Evolutionary conservation across 1,284 basidiomycete species (phyloP).

Genomic region (Wallemia hederae): DNA sequence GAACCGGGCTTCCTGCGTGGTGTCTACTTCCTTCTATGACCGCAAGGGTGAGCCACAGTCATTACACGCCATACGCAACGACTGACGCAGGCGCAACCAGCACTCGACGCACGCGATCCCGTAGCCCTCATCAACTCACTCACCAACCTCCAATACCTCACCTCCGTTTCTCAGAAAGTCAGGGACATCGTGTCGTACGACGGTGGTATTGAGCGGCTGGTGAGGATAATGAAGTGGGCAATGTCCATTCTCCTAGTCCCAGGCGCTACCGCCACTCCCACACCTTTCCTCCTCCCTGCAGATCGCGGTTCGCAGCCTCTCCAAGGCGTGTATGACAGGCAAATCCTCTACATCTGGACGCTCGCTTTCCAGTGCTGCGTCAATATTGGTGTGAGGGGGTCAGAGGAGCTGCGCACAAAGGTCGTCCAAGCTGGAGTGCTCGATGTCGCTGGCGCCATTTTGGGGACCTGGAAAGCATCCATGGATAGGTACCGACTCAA

Average conservation of each 20-base stretch:
- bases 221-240: constrained; percentile 29
- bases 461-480: constrained; percentile 43
- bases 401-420: constrained; percentile 60
- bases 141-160: constrained; percentile 85
- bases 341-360: constrained; percentile 5
- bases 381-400: constrained; percentile 92
- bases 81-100: constrained; percentile 20
- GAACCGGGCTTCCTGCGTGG: constrained; percentile 82
- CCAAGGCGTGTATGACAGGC: constrained; percentile 27
- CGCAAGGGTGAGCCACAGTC: constrained; percentile 40
- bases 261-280: constrained; percentile 34
- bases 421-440: constrained; percentile 90
- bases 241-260: constrained; percentile 1
- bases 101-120: constrained; percentile 69
- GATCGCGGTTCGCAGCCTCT: constrained; percentile 20
- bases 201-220: constrained; percentile 80
- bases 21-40: constrained; percentile 83
- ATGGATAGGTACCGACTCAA: constrained; percentile 4
- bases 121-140: constrained; percentile 88
- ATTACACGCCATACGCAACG: constrained; percentile 3
- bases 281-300: constrained; percentile 17
- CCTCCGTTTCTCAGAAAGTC: constrained; percentile 86
- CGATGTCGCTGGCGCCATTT: constrained; percentile 73
- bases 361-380: constrained; percentile 91
- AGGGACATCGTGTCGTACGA: constrained; percentile 94